These are phyloP conservation scores for Stenogyne calaminthoides DNA, from an alignment of 305 asterid genomes.

Conservation along the genomic window DNA sequence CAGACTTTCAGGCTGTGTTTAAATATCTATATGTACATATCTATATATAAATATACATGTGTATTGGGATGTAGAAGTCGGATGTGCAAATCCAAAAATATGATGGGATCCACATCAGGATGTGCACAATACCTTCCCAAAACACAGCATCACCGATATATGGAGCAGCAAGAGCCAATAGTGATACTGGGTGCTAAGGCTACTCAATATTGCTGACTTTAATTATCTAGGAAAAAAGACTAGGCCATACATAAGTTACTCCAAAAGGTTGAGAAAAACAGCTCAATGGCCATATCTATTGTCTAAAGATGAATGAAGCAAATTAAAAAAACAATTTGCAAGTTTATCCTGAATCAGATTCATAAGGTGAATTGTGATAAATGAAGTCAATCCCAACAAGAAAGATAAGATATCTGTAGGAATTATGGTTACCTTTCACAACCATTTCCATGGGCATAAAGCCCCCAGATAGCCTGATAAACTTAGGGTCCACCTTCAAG, in stretches of 20 bases:
- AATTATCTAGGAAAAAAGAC: background rate
- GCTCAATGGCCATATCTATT: slow-evolving; percentile 5
- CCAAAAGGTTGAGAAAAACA: background rate
- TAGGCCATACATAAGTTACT: slow-evolving; percentile 16
- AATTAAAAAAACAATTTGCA: background rate
- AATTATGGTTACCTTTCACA: slow-evolving; percentile 58
- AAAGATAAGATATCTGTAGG: slow-evolving; percentile 9
- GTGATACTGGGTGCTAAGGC: background rate
- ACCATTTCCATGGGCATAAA: slow-evolving; percentile 81
- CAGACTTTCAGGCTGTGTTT: background rate
- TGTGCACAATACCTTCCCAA: too few species aligned
- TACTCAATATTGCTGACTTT: slow-evolving; percentile 8
- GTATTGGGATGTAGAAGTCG: too few species aligned
- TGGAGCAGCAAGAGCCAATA: too few species aligned
- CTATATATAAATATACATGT: too few species aligned
- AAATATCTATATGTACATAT: too few species aligned
- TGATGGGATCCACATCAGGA: too few species aligned
- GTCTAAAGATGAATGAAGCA: slow-evolving; percentile 22
- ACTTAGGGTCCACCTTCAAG: slow-evolving; percentile 43
- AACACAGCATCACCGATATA: too few species aligned
- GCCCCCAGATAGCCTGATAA: slow-evolving; percentile 58
- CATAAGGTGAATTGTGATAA: background rate
- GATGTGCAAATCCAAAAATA: too few species aligned
- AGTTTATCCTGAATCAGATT: slow-evolving; percentile 13
- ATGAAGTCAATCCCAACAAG: slow-evolving; percentile 16